phyloP scores from a whole-genome alignment of 2,329 filamentous ascomycete genomes.

The Diaporthe sp. region DNA sequence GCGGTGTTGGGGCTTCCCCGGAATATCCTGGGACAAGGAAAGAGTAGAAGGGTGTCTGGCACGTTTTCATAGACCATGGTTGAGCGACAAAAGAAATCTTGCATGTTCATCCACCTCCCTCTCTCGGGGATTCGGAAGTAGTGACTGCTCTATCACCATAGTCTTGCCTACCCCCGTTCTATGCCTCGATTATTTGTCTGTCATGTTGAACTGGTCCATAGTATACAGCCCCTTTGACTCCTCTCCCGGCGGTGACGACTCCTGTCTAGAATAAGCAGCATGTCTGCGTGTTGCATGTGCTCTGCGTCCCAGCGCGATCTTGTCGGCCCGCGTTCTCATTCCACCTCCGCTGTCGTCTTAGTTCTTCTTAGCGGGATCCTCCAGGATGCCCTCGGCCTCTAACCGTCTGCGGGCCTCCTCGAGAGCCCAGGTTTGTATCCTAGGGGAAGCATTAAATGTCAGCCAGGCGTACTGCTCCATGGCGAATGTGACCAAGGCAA shows the following conservation, averaged over 20 bases:
- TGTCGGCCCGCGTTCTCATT: background rate
- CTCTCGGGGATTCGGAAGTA: conserved; percentile 4
- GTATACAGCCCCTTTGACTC: conserved; percentile 16
- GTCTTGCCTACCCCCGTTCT: conserved; percentile 25
- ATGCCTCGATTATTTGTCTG: conserved; percentile 33
- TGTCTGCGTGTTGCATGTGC: background rate
- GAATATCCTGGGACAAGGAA: background rate
- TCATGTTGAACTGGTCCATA: conserved; percentile 6
- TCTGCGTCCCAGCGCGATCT: conserved; percentile 19
- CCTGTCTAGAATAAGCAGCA: conserved; percentile 26
- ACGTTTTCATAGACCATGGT: conserved; percentile 25
- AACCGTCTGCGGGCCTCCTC: conserved; percentile 96
- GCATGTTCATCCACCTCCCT: conserved; percentile 31
- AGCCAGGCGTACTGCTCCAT: background rate
- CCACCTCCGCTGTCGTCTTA: conserved; percentile 41
- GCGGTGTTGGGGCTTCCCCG: background rate
- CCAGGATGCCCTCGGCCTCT: conserved; percentile 94
- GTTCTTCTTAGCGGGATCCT: conserved; percentile 77
- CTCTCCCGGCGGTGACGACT: background rate
- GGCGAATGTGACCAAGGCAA: background rate
- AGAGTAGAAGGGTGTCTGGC: background rate
- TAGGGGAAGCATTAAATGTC: conserved; percentile 57
- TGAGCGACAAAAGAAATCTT: conserved; percentile 37
- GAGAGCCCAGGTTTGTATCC: conserved; percentile 99
- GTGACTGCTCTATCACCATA: conserved; percentile 30